Evolutionary conservation across 2,329 filamentous ascomycete species (phyloP), one percentile per base, ranked within the genome.

Genomic region (Phialophora verrucosa): DNA sequence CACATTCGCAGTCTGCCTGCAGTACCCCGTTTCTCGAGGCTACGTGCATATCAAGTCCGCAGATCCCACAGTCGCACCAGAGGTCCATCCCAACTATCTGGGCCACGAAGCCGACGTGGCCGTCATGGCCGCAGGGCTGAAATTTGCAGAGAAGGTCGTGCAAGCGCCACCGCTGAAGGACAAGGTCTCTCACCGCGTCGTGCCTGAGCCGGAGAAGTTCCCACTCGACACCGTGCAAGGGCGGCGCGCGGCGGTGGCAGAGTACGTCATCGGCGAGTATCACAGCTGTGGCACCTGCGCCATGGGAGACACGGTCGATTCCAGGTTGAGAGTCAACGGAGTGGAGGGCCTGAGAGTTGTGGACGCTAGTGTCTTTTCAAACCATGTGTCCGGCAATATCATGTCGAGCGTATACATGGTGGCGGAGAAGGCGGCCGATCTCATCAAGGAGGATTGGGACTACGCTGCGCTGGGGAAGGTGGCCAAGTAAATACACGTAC

Each of bases 21-120:
- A 85, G 66, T 84, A 85, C 72, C 83, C 84, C 0, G 83, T 83
- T 32, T 81, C 82, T 0, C 75, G 77, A 2, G 84, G 84, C 0
- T 80, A 76, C 1, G 76, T 85, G 10, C 84, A 86, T 65, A 79
- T 85, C 58, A 68, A 63, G 20, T 68, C 64, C 29, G 29, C 62
- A 32, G 74, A 76, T 3, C 74, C 73, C 0, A 67, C 72, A 0
- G 76, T 77, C 10, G 70, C 74, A 0, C 82, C 83, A 0, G 70
- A 77, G 27, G 78, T 82, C 63, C 76, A 84, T 67, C 81, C 83
- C 0, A 79, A 79, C 63, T 83, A 77, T 69, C 74, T 84, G 4
- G 76, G 75, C 0, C 74, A 80, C 35, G 70, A 76, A n/a, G 76
- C 79, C 0, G 82, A 84, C 66, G 75, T 76, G 17, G 74, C 82